Percentiles rank a stretch among this genome's conserved stretches.
Evolutionary conservation across 345 rosid species (phyloP).

Genomic region (Euclidium syriacum): DNA sequence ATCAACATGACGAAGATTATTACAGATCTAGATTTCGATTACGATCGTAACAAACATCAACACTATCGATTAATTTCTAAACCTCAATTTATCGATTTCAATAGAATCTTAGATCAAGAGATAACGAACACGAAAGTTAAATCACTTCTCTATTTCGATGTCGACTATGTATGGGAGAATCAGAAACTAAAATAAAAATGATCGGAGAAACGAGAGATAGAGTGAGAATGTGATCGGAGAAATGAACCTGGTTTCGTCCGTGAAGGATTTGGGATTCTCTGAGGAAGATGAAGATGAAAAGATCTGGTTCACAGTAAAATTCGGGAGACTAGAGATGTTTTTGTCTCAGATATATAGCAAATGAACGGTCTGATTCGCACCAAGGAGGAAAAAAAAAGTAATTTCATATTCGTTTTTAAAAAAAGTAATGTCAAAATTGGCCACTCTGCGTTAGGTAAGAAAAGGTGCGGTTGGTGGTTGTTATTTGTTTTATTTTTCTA

Average conservation of each 20-base stretch:
- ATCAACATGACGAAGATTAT: background rate
- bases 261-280: background rate
- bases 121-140: background rate
- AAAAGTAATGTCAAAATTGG: slow-evolving; percentile 23
- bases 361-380: slow-evolving; percentile 30
- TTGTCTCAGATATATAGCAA: slow-evolving; percentile 18
- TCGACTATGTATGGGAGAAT: background rate
- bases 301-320: background rate
- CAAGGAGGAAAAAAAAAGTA: background rate
- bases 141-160: background rate
- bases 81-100: background rate
- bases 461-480: slow-evolving; percentile 7
- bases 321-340: background rate
- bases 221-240: slow-evolving; percentile 1
- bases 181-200: background rate
- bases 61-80: background rate
- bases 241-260: slow-evolving; percentile 3
- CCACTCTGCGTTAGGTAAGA: slow-evolving; percentile 30
- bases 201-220: background rate
- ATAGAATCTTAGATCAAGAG: background rate
- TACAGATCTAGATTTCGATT: background rate
- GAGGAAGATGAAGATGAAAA: background rate
- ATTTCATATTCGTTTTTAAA: background rate
- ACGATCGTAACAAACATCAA: background rate
- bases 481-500: background rate